A percentile compares a stretch with the other conserved stretches of the same genome.
phyloP scores from a whole-genome alignment of 2,329 filamentous ascomycete genomes.

The Fusarium tricinctum region DNA sequence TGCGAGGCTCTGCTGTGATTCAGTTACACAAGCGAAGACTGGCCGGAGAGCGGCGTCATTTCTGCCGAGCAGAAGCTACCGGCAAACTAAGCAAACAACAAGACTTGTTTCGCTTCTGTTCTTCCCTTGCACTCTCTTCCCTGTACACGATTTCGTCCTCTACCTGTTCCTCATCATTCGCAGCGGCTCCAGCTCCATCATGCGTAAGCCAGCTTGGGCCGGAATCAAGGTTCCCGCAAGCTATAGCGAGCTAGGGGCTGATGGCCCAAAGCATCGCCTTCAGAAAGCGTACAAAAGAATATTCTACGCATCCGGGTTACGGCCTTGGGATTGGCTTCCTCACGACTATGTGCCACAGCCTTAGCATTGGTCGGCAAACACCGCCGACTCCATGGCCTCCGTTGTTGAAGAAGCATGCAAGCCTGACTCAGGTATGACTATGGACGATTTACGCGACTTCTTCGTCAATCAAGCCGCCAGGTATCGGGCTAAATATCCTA shows the following conservation, averaged over 20 bases:
- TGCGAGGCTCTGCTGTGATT: background rate
- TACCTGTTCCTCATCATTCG: background rate
- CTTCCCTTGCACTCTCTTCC: no score
- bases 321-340: conserved; percentile 20
- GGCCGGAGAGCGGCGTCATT: no score
- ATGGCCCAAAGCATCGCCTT: background rate
- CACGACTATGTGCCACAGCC: background rate
- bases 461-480: background rate
- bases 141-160: background rate
- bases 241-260: background rate
- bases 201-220: background rate
- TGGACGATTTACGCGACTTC: conserved; percentile 10
- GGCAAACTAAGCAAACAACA: background rate
- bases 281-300: background rate
- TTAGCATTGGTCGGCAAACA: background rate
- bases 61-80: background rate
- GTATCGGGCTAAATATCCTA: background rate
- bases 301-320: background rate
- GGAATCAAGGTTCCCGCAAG: background rate
- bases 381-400: background rate
- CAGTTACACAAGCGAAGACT: background rate
- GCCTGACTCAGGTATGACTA: background rate
- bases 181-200: background rate
- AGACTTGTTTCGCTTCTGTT: background rate
- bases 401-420: background rate